These are phyloP conservation scores for Penicillium sp. DNA, from an alignment of 2,329 filamentous ascomycete genomes.

Conservation along the genomic window DNA sequence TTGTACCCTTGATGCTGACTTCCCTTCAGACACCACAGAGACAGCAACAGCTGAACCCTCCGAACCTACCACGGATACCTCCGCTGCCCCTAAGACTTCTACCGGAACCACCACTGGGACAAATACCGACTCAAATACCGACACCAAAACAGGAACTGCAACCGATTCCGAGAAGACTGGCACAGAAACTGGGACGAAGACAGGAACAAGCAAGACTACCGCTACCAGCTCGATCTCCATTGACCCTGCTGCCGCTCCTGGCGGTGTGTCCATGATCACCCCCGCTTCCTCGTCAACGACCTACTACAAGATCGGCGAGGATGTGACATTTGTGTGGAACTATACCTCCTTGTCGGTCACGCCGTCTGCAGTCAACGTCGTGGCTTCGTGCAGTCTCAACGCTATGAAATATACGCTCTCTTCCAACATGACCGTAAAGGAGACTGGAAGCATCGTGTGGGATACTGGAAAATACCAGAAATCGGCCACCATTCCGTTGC, in stretches of 20 bases:
- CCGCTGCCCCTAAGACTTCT: conserved; percentile 15
- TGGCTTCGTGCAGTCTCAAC: conserved; percentile 60
- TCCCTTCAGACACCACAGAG: conserved; percentile 16
- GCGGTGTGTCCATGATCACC: conserved; percentile 61
- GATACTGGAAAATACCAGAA: conserved; percentile 56
- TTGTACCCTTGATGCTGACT: conserved; percentile 4
- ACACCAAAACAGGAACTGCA: conserved; percentile 10
- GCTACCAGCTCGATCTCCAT: conserved; percentile 42
- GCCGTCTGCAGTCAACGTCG: conserved; percentile 58
- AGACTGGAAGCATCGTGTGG: conserved; percentile 57
- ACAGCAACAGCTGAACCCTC: conserved; percentile 11
- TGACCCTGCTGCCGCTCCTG: conserved; percentile 54
- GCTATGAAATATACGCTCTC: conserved; percentile 60
- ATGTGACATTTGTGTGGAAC: conserved; percentile 65
- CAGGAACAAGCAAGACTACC: conserved; percentile 24
- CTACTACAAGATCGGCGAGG: conserved; percentile 64
- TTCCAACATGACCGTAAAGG: conserved; percentile 54
- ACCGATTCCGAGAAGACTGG: background rate
- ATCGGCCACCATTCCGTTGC: conserved; percentile 49
- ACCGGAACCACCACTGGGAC: conserved; percentile 9
- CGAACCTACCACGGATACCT: conserved; percentile 10
- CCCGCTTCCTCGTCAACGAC: conserved; percentile 51
- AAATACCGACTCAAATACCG: conserved; percentile 3
- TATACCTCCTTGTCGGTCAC: conserved; percentile 62
- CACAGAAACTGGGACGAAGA: conserved; percentile 16